Percentiles rank a stretch among this genome's conserved stretches.
These are phyloP conservation scores for Yarrowia yakushimensis DNA, from an alignment of 805 yeast species.

Conservation along the genomic window DNA sequence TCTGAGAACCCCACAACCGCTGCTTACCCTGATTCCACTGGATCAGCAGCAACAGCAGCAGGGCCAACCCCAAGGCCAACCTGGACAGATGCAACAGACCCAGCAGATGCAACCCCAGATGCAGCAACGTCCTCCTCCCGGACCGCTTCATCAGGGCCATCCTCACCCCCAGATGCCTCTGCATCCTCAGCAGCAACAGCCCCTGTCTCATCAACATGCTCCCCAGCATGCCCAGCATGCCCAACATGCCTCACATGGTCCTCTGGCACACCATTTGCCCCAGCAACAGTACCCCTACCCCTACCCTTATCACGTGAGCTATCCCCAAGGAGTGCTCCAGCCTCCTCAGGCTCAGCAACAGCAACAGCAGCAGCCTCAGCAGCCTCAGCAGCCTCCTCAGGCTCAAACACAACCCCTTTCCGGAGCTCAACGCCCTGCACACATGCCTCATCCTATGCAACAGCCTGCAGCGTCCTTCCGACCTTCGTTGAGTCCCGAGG, in stretches of 20 bases:
- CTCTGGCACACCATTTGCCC: slow-evolving; percentile 27
- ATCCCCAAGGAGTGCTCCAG: not conserved
- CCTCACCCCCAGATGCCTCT: not conserved
- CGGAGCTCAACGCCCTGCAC: too few species aligned
- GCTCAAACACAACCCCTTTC: too few species aligned
- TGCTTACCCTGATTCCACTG: slow-evolving; percentile 13
- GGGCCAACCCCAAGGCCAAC: slow-evolving; percentile 1
- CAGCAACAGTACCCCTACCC: slow-evolving; percentile 20
- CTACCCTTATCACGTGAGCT: not conserved
- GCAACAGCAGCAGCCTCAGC: not conserved
- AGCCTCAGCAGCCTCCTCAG: not conserved
- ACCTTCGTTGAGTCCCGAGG: not conserved
- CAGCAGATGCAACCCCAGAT: not conserved
- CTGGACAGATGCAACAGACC: slow-evolving; percentile 27
- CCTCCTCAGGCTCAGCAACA: not conserved
- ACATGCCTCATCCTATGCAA: not conserved
- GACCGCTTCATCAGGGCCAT: slow-evolving; percentile 23
- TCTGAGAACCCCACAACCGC: slow-evolving; percentile 33
- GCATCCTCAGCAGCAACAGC: not conserved
- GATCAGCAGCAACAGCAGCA: slow-evolving; percentile 16
- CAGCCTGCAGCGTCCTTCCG: not conserved
- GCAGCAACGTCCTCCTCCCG: slow-evolving; percentile 24
- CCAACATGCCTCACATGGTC: not conserved
- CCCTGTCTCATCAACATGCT: not conserved
- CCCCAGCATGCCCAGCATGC: not conserved